Conservation (phyloP, 768 basidiomycete genomes). For the Mycena belliarum region DNA sequence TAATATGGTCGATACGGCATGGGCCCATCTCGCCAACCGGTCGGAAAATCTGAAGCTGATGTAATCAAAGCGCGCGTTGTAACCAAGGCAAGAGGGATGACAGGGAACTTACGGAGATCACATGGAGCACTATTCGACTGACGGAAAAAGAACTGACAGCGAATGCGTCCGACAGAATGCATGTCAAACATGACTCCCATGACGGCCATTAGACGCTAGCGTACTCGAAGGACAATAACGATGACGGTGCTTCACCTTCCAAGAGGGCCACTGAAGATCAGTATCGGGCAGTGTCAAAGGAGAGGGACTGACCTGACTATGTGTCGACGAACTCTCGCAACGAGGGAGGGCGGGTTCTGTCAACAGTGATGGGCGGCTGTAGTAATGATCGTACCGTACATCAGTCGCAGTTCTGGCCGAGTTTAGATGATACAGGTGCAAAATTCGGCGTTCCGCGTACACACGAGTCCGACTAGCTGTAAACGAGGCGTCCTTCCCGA, state of each 20-base stretch:
- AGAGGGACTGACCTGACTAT: slow-evolving; percentile 1
- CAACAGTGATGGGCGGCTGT: slow-evolving; percentile 1
- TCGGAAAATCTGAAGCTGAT: slow-evolving; percentile 23
- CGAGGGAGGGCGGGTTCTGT: neutral
- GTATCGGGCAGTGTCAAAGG: neutral
- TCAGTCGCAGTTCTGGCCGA: neutral
- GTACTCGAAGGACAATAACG: neutral
- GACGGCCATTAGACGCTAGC: neutral
- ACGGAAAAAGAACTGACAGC: slow-evolving; percentile 7
- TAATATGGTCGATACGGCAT: slow-evolving; percentile 17
- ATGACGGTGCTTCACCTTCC: neutral
- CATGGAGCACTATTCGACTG: slow-evolving; percentile 19
- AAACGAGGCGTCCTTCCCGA: neutral
- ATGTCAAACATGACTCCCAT: neutral
- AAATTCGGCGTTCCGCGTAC: slow-evolving; percentile 8
- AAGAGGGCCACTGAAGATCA: neutral
- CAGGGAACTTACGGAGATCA: slow-evolving; percentile 24
- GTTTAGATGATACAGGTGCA: neutral
- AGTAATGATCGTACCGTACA: neutral
- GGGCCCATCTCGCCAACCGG: slow-evolving; percentile 18
- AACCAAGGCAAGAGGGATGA: slow-evolving; percentile 22
- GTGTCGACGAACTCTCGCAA: neutral
- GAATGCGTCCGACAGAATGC: neutral
- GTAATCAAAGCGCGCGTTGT: slow-evolving; percentile 18
- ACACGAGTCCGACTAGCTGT: slow-evolving; percentile 4